Base-by-base conservation (phyloP, 2,329 filamentous ascomycete genomes). In the Raffaelea deltoideospora region DNA sequence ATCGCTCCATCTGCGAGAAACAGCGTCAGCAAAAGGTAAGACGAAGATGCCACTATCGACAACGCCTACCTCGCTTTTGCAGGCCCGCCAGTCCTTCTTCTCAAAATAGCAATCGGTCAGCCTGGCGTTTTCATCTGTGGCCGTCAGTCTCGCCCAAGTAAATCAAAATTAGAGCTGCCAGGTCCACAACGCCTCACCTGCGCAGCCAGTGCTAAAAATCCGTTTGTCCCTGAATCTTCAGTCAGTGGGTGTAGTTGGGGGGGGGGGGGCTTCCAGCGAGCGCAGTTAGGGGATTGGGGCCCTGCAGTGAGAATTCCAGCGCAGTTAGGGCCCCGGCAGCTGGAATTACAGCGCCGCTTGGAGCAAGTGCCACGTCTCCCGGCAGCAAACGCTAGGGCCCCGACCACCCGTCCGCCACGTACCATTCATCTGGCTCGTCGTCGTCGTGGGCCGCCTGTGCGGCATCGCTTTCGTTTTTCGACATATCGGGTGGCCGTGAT, bases 51-150 rank as follows among this genome's bases (percentile, higher is more conserved):
- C 18, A 22, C 19, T 14, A 15, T 19, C 17, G 18, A 11, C 14
- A 17, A 3, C 10, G 24, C 43, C 20, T 27, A 93, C 88, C 73
- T 96, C 88, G 46, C 76, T 67, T 53, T 81, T 81, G 59, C 90
- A 98, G 40, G 70, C 67, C 48, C 90, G 69, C 88, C 90, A 98
- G 55, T 98, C 90, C 55, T 87, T 94, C 68, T 87, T 94, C 38
- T 88, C 85, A 53, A 75, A 94, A 57, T 92, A 94, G 59, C 90
- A 98, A 56, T 96, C 84, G 26, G 86, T 95, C 76, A 98, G 72
- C 52, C 76, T 87, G 37, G 72, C 64, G 52, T 96, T 94, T 53
- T 96, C 88, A 18, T 74, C 88, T 95, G 46, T 30, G 10, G 32
- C 4, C 24, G 31, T 30, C 29, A 29, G 22, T 15, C 14, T 20